These are phyloP conservation scores for Lachnellula subtilissima DNA, from an alignment of 2,329 filamentous ascomycete genomes.

Conservation along the genomic window DNA sequence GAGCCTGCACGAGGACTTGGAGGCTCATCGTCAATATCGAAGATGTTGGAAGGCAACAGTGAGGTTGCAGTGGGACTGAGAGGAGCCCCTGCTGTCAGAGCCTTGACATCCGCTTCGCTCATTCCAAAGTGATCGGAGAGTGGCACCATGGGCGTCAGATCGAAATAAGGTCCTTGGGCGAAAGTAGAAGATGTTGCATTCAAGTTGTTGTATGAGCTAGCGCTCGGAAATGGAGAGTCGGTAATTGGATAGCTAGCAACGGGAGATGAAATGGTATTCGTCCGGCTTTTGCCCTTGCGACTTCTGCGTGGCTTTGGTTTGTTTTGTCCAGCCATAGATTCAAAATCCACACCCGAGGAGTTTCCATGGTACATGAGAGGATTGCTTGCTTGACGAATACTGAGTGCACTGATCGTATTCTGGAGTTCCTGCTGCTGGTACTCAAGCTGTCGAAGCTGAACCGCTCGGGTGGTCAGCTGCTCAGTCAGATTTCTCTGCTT, in stretches of 20 bases:
- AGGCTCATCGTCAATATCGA: conserved; percentile 52
- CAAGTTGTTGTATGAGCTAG: conserved; percentile 39
- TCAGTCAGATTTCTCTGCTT: conserved; percentile 22
- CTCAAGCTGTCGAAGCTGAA: conserved; percentile 25
- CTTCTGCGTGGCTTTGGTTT: conserved; percentile 35
- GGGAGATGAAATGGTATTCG: conserved; percentile 32
- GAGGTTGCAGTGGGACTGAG: conserved; percentile 73
- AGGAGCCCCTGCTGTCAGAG: conserved; percentile 59
- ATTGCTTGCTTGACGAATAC: conserved; percentile 22
- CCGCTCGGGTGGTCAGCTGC: conserved; percentile 18
- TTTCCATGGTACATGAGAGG: conserved; percentile 30
- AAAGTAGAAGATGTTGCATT: conserved; percentile 44
- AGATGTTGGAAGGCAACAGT: conserved; percentile 64
- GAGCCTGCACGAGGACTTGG: conserved; percentile 35
- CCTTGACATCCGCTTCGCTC: conserved; percentile 59
- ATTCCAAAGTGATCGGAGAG: conserved; percentile 37
- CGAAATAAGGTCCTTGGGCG: conserved; percentile 44
- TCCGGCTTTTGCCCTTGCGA: conserved; percentile 37
- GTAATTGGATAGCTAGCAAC: conserved; percentile 25
- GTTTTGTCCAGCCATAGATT: conserved; percentile 21
- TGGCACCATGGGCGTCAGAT: conserved; percentile 29
- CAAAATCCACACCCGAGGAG: conserved; percentile 32
- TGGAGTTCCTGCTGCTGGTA: conserved; percentile 19
- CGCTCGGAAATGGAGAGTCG: conserved; percentile 33
- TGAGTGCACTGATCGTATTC: conserved; percentile 11